These are phyloP conservation scores for Lactifluus piperatus DNA, from an alignment of 768 basidiomycete species.

Conservation along the genomic window DNA sequence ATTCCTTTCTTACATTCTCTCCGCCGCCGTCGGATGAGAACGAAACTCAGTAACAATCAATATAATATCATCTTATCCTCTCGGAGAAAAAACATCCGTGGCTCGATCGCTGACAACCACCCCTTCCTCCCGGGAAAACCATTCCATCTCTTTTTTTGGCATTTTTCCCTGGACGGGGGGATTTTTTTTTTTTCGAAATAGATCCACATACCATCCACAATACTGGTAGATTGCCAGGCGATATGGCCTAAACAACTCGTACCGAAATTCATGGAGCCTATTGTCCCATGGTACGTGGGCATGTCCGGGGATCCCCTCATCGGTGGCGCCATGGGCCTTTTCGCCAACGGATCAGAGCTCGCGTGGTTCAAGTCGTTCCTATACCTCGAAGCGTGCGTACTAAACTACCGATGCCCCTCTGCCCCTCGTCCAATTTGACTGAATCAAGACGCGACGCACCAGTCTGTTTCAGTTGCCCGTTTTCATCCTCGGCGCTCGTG, in stretches of 20 bases:
- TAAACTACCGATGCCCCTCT: no score
- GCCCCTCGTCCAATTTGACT: not conserved
- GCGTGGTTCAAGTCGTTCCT: slow-evolving; percentile 62
- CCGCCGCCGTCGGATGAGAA: not conserved
- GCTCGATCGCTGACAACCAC: not conserved
- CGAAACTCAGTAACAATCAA: no score
- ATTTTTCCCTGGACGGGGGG: not conserved
- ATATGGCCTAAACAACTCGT: slow-evolving; percentile 47
- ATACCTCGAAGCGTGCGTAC: slow-evolving; percentile 49
- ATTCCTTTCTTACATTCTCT: not conserved
- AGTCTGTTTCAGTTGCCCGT: slow-evolving; percentile 70
- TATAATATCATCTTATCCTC: no score
- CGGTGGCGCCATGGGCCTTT: slow-evolving; percentile 40
- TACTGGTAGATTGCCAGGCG: slow-evolving; percentile 64
- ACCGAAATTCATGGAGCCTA: slow-evolving; percentile 36
- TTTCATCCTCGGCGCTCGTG: slow-evolving; percentile 59
- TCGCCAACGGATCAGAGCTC: slow-evolving; percentile 28
- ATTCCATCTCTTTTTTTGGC: no score
- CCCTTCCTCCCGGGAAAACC: no score
- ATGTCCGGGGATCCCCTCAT: slow-evolving; percentile 63
- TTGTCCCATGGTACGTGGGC: slow-evolving; percentile 43
- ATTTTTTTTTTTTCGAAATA: slow-evolving; percentile 19
- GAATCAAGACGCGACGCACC: not conserved
- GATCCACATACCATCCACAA: slow-evolving; percentile 61
- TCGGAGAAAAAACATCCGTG: no score